phyloP scores from a whole-genome alignment of 2,329 filamentous ascomycete genomes.

The Fusarium pininemorale region DNA sequence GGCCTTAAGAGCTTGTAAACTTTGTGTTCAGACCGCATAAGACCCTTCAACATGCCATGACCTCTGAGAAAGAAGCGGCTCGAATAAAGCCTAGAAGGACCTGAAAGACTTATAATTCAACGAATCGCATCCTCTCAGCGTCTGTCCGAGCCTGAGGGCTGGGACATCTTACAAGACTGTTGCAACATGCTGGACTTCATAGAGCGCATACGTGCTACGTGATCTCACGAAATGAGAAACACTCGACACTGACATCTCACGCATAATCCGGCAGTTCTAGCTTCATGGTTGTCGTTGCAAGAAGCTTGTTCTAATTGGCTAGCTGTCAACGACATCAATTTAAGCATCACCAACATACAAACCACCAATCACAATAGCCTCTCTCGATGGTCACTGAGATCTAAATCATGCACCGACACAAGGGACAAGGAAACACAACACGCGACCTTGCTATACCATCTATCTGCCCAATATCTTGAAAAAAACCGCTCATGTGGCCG shows the following conservation, averaged over 20 bases:
- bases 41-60: rapidly evolving
- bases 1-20: background rate
- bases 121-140: background rate
- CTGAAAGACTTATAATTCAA: background rate
- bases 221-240: background rate
- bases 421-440: background rate
- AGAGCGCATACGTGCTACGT: background rate
- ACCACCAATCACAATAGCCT: background rate
- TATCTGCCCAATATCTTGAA: background rate
- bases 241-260: too few relatives aligned
- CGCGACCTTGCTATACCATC: background rate
- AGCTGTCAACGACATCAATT: background rate
- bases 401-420: background rate
- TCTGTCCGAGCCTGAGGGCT: background rate
- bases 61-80: rapidly evolving
- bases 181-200: too few relatives aligned
- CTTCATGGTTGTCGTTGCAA: background rate
- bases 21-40: too few relatives aligned
- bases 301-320: background rate
- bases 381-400: too few relatives aligned
- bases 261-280: too few relatives aligned
- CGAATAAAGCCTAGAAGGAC: rapidly evolving
- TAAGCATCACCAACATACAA: background rate
- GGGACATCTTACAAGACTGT: background rate
- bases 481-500: constrained; percentile 20